phyloP scores from a whole-genome alignment of 441 rosid genomes.

The Kokia cookei region DNA sequence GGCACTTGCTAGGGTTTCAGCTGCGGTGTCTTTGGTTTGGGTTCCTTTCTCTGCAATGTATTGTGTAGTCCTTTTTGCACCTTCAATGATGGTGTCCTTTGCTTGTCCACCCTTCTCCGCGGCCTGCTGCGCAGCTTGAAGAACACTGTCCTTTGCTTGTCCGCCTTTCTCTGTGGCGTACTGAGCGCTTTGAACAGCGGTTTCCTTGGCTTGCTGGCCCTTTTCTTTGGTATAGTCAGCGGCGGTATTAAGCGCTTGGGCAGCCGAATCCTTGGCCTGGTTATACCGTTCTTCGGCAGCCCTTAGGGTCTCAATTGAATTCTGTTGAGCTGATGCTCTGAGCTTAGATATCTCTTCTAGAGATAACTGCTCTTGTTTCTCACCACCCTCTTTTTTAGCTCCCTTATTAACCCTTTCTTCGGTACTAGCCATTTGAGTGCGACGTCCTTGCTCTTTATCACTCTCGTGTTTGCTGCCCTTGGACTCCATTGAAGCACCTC shows the following conservation, averaged over 20 bases:
- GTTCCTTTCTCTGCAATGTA: conserved; percentile 27
- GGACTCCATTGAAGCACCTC: not conserved
- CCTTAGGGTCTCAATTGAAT: conserved; percentile 35
- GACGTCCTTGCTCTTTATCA: not conserved
- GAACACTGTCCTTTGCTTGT: conserved; percentile 17
- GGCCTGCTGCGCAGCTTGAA: conserved; percentile 8
- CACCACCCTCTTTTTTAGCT: not conserved
- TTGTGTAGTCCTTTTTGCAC: conserved; percentile 27
- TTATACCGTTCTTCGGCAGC: conserved; percentile 49
- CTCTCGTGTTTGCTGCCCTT: not conserved
- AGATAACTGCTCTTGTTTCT: conserved; percentile 24
- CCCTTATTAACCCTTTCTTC: not conserved
- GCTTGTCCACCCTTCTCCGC: conserved; percentile 35
- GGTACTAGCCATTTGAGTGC: not conserved
- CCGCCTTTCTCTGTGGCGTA: conserved; percentile 8
- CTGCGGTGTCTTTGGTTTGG: conserved; percentile 27
- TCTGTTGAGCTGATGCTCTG: conserved; percentile 53
- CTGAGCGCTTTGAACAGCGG: not conserved
- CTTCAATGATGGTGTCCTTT: conserved; percentile 29
- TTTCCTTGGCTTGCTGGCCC: not conserved
- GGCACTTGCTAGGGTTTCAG: conserved; percentile 12
- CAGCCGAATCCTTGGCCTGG: conserved; percentile 27
- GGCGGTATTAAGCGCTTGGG: conserved; percentile 9
- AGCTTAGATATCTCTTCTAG: conserved; percentile 48
- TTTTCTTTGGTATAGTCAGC: conserved; percentile 1